Evolutionary conservation across 169 alveolate species (phyloP).

Genomic region (Plasmodium gaboni): DNA sequence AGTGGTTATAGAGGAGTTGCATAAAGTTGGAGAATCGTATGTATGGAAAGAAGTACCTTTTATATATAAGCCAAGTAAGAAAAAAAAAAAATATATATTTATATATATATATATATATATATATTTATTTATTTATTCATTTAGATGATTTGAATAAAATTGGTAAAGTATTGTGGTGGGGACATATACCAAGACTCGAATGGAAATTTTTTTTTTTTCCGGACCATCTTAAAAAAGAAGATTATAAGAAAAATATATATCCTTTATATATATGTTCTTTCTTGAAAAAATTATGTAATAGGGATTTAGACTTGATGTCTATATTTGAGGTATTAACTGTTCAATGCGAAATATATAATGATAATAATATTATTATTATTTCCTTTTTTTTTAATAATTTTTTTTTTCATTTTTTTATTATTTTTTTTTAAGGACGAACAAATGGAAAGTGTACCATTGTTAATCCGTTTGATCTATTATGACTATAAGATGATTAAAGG

Average conservation of each 20-base stretch:
- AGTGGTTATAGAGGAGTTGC: slow-evolving; percentile 54
- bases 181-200: slow-evolving; percentile 66
- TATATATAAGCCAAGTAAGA: slow-evolving; percentile 41
- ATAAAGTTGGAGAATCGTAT: slow-evolving; percentile 12
- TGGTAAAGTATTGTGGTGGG: slow-evolving; percentile 70
- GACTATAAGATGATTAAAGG: slow-evolving; percentile 35
- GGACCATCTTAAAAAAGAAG: slow-evolving; percentile 15
- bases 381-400: not conserved
- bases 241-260: slow-evolving; percentile 17
- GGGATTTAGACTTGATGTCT: slow-evolving; percentile 25
- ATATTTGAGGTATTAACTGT: slow-evolving; percentile 29
- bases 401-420: not conserved
- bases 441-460: slow-evolving; percentile 28
- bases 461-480: slow-evolving; percentile 34
- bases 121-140: not conserved
- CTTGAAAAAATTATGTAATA: slow-evolving; percentile 46
- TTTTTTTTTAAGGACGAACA: slow-evolving; percentile 33
- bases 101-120: not conserved
- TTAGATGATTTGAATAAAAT: slow-evolving; percentile 48
- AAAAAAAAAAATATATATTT: not conserved
- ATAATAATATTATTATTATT: not conserved
- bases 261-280: slow-evolving; percentile 69
- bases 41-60: slow-evolving; percentile 43
- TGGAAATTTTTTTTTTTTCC: slow-evolving; percentile 62
- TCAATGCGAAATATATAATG: not conserved